Conservation (phyloP, 371 early-diverging fungal genomes). For the Mucor indicus region DNA sequence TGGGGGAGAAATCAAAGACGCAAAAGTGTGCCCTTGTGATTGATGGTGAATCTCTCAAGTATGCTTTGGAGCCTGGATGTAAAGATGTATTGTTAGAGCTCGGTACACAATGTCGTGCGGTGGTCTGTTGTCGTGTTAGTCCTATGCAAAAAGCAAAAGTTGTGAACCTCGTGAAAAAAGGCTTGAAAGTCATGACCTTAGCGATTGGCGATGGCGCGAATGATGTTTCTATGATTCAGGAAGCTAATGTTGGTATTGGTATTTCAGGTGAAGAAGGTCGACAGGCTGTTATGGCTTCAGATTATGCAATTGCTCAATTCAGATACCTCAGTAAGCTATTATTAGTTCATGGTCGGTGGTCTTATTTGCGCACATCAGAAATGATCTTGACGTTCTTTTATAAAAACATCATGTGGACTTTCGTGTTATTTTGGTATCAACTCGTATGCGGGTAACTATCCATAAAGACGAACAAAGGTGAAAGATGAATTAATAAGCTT, state of each 20-base stretch:
- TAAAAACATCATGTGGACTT: constrained; percentile 77
- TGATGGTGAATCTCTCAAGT: constrained; percentile 87
- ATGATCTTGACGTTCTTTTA: constrained; percentile 80
- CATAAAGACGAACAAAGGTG: no score
- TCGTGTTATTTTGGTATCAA: constrained; percentile 82
- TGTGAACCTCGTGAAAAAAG: constrained; percentile 55
- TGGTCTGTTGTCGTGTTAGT: constrained; percentile 85
- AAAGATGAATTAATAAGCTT: no score
- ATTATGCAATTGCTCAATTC: constrained; percentile 89
- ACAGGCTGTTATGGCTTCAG: constrained; percentile 88
- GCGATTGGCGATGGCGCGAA: constrained; percentile 93
- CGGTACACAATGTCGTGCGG: constrained; percentile 68
- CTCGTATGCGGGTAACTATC: constrained; percentile 66
- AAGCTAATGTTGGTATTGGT: constrained; percentile 88
- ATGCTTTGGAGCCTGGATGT: constrained; percentile 62
- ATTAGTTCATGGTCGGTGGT: constrained; percentile 85
- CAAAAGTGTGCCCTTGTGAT: constrained; percentile 79
- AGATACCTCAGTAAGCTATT: constrained; percentile 68
- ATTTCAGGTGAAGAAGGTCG: constrained; percentile 92
- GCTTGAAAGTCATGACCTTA: constrained; percentile 71
- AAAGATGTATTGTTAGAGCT: constrained; percentile 65
- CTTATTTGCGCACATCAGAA: constrained; percentile 73
- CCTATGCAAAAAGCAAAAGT: constrained; percentile 91
- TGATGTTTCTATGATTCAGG: constrained; percentile 95
- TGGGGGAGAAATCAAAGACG: constrained; percentile 23